Evolutionary conservation across 352 stramenopile species (phyloP).

Genomic region (Pseudoperonospora humuli): DNA sequence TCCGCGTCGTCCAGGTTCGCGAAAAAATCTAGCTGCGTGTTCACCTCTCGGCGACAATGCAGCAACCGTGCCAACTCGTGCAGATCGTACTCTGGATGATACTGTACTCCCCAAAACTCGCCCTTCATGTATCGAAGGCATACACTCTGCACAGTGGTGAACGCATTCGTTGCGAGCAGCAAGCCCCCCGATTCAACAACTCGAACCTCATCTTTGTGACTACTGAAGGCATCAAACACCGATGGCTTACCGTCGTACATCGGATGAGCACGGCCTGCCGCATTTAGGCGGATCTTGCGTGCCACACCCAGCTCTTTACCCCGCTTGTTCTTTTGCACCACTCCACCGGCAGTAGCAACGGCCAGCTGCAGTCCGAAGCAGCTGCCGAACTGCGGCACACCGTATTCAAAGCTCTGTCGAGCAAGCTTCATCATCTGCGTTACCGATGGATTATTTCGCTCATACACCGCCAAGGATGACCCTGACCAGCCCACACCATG

Average conservation of each 20-base stretch:
- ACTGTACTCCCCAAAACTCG: constrained; percentile 74
- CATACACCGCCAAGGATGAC: constrained; percentile 59
- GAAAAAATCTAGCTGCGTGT: constrained; percentile 62
- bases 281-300: constrained; percentile 58
- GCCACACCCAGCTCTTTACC: constrained; percentile 62
- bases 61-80: constrained; percentile 68
- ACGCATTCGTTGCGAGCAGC: constrained; percentile 46
- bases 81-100: constrained; percentile 73
- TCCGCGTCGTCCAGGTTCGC: constrained; percentile 38
- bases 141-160: constrained; percentile 54
- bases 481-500: constrained; percentile 73
- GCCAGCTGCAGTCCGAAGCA: constrained; percentile 68
- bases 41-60: constrained; percentile 55
- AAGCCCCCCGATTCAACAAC: constrained; percentile 42
- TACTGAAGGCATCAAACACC: constrained; percentile 67
- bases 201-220: constrained; percentile 71
- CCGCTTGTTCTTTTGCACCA: constrained; percentile 49
- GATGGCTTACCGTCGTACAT: constrained; percentile 67
- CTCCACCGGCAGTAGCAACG: constrained; percentile 41
- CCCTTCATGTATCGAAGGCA: constrained; percentile 48
- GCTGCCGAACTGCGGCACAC: constrained; percentile 70
- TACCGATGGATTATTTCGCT: constrained; percentile 44
- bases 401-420: constrained; percentile 30
- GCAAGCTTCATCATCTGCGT: constrained; percentile 38
- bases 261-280: constrained; percentile 46